These are phyloP conservation scores for Hansfordia pulvinata DNA, from an alignment of 2,329 filamentous ascomycete species.

Conservation along the genomic window DNA sequence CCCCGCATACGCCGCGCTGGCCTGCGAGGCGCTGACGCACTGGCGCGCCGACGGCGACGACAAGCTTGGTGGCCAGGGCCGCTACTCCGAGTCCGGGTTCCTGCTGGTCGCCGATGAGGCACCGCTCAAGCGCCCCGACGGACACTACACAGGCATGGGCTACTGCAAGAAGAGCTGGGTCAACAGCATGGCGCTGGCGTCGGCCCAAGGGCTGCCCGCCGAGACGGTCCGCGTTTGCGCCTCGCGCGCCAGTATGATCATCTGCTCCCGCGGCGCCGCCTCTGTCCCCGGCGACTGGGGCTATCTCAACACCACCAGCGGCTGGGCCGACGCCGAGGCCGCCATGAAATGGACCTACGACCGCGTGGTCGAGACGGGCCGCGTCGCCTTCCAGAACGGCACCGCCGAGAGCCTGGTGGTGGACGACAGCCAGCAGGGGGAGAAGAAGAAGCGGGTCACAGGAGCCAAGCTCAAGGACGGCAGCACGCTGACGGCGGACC, in stretches of 20 bases:
- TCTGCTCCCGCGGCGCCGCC: slow-evolving; percentile 28
- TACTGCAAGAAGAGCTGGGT: slow-evolving; percentile 47
- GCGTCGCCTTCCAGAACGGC: slow-evolving; percentile 41
- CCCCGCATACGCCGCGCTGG: slow-evolving; percentile 61
- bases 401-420: slow-evolving; percentile 29
- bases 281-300: slow-evolving; percentile 48
- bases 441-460: slow-evolving; percentile 23
- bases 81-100: slow-evolving; percentile 60
- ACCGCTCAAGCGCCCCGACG: slow-evolving; percentile 16
- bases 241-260: slow-evolving; percentile 28
- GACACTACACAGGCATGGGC: slow-evolving; percentile 32
- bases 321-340: slow-evolving; percentile 69
- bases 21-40: slow-evolving; percentile 51
- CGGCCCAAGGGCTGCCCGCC: slow-evolving; percentile 20
- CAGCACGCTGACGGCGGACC: slow-evolving; percentile 43
- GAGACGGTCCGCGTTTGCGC: slow-evolving; percentile 31
- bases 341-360: slow-evolving; percentile 52
- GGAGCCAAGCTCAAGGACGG: slow-evolving; percentile 45
- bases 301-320: slow-evolving; percentile 61
- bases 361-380: slow-evolving; percentile 36
- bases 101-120: slow-evolving; percentile 43
- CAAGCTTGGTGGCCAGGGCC: slow-evolving; percentile 45
- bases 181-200: slow-evolving; percentile 42
- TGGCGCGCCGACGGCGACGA: slow-evolving; percentile 48
- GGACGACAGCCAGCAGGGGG: slow-evolving; percentile 23